Evolutionary conservation across 2,329 filamentous ascomycete species (phyloP).

Genomic region (Penicillium corylophilum): DNA sequence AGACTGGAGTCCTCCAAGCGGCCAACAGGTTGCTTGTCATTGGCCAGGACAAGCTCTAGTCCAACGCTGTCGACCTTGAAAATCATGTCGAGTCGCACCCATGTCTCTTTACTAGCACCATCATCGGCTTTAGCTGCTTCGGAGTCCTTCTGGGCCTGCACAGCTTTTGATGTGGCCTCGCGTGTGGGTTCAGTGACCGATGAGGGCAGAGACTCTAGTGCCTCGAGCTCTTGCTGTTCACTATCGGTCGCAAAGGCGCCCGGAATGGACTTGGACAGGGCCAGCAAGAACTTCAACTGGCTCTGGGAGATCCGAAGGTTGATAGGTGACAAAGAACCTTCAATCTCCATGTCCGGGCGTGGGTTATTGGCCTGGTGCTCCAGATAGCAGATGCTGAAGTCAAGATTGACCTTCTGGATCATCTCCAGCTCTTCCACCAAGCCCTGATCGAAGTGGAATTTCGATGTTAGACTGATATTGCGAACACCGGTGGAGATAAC

Average conservation of each 20-base stretch:
- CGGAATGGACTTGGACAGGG: slow-evolving; percentile 83
- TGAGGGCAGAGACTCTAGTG: slow-evolving; percentile 68
- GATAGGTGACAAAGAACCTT: slow-evolving; percentile 88
- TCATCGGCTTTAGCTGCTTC: slow-evolving; percentile 60
- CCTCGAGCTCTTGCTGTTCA: slow-evolving; percentile 70
- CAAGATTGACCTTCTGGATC: slow-evolving; percentile 94
- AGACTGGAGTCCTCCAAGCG: slow-evolving; percentile 76
- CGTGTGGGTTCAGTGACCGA: slow-evolving; percentile 53
- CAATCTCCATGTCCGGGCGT: slow-evolving; percentile 86
- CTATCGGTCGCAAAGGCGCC: slow-evolving; percentile 76
- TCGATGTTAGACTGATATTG: slow-evolving; percentile 86
- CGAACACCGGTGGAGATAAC: slow-evolving; percentile 87
- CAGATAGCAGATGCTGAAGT: slow-evolving; percentile 86
- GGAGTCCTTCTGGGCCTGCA: slow-evolving; percentile 50
- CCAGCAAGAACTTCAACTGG: slow-evolving; percentile 84
- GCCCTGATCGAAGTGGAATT: slow-evolving; percentile 74
- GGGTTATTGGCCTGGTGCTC: slow-evolving; percentile 77
- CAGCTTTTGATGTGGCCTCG: slow-evolving; percentile 50
- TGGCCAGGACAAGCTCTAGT: slow-evolving; percentile 78
- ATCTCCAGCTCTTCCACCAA: slow-evolving; percentile 85
- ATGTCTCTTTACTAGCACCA: slow-evolving; percentile 60
- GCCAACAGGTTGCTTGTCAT: slow-evolving; percentile 73
- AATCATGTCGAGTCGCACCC: slow-evolving; percentile 90
- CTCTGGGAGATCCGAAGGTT: slow-evolving; percentile 87
- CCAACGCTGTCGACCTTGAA: slow-evolving; percentile 88